phyloP scores from a whole-genome alignment of 2,329 filamentous ascomycete genomes.

The Alternaria triticimaculans region DNA sequence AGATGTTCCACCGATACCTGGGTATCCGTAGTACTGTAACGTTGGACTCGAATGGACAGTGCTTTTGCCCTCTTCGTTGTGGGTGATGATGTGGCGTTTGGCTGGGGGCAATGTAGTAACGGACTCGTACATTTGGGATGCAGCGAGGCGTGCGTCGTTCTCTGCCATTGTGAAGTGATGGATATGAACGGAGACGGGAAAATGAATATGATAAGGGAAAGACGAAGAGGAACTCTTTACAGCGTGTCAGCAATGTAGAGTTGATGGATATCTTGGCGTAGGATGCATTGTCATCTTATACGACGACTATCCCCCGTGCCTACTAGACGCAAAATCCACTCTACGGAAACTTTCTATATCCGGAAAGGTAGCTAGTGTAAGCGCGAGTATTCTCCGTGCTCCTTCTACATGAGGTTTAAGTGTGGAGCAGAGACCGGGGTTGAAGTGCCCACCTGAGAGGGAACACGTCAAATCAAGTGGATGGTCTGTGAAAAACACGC shows the following conservation, averaged over 20 bases:
- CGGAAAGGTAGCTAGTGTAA: not conserved
- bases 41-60: conserved; percentile 42
- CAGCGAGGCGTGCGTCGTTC: conserved; percentile 2
- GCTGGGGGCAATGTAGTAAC: conserved; percentile 30
- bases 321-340: not conserved
- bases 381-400: not conserved
- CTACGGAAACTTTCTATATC: not conserved
- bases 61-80: conserved; percentile 46
- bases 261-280: not conserved
- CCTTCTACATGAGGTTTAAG: not conserved
- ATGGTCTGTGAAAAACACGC: not conserved
- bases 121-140: conserved; percentile 8
- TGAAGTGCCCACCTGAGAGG: not conserved
- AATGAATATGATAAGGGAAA: not conserved
- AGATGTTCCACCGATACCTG: not conserved
- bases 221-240: not conserved
- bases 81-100: conserved; percentile 46
- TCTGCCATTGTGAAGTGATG: conserved; percentile 14
- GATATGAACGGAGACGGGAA: not conserved
- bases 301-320: not conserved
- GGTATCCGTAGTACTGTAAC: conserved; percentile 17
- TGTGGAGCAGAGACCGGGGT: not conserved
- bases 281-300: not conserved
- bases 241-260: not conserved
- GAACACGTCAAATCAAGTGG: not conserved